phyloP scores from a whole-genome alignment of 495 filamentous ascomycete species.

The Pyrenopolyporus hunteri region DNA sequence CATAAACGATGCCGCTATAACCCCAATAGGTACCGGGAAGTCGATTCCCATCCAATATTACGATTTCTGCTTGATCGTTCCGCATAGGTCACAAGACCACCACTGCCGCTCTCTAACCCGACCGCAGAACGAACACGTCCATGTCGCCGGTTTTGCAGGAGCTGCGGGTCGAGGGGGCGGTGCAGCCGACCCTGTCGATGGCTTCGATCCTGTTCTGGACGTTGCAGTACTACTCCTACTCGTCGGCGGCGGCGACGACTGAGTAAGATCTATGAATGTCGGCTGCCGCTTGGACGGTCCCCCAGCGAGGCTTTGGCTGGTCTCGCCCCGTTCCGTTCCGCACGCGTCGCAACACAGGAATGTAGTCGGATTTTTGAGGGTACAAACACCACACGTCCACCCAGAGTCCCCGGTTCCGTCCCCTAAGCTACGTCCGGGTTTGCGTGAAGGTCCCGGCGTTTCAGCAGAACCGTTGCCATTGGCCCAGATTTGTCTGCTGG shows the following conservation, averaged over 20 bases:
- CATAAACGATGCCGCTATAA: not conserved
- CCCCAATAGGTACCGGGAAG: constrained; percentile 10
- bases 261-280: constrained; percentile 44
- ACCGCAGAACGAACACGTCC: constrained; percentile 72
- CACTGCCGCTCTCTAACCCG: constrained; percentile 71
- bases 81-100: constrained; percentile 79
- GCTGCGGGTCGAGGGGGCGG: constrained; percentile 34
- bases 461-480: not conserved
- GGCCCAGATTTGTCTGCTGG: constrained; percentile 11
- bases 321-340: constrained; percentile 63
- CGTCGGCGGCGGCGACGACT: constrained; percentile 22
- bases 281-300: constrained; percentile 19
- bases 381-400: constrained; percentile 84
- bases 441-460: not conserved
- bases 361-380: constrained; percentile 75
- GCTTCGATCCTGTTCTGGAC: constrained; percentile 34
- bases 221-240: constrained; percentile 27
- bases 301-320: constrained; percentile 36
- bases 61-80: constrained; percentile 62
- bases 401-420: constrained; percentile 19
- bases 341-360: constrained; percentile 83
- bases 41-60: not conserved
- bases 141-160: constrained; percentile 59
- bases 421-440: not conserved
- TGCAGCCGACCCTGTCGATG: constrained; percentile 25